These are phyloP conservation scores for Byssochlamys sp. DNA, from an alignment of 2,329 filamentous ascomycete species.

Conservation along the genomic window DNA sequence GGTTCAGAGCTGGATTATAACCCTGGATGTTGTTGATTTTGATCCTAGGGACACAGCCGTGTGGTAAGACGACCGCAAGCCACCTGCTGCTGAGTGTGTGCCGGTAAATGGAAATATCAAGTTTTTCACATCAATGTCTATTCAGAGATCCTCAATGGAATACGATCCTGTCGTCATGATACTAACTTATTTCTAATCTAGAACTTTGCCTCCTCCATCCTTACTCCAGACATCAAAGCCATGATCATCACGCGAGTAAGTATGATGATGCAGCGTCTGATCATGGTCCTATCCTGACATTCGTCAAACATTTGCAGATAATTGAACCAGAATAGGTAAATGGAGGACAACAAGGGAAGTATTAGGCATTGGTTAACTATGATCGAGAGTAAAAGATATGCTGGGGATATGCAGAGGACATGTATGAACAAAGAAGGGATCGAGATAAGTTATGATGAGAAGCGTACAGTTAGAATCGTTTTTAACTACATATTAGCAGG, in stretches of 20 bases:
- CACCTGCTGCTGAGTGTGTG: too few species aligned
- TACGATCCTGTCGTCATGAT: conserved; percentile 42
- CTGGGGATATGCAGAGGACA: too few species aligned
- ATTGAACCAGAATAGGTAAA: background rate
- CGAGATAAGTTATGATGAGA: too few species aligned
- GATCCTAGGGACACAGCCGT: conserved; percentile 50
- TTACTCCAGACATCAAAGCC: conserved; percentile 47
- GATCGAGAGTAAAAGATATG: too few species aligned
- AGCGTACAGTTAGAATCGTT: too few species aligned
- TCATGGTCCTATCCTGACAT: conserved; percentile 60
- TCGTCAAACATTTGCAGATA: conserved; percentile 51
- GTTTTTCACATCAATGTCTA: conserved; percentile 68
- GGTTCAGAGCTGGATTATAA: conserved; percentile 56
- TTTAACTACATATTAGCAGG: too few species aligned
- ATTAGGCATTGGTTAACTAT: too few species aligned
- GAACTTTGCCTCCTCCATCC: conserved; percentile 50
- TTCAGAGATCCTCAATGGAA: conserved; percentile 55
- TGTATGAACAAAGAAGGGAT: too few species aligned
- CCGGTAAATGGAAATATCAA: conserved; percentile 42
- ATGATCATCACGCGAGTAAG: conserved; percentile 50
- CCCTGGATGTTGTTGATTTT: conserved; percentile 49
- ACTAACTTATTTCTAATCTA: conserved; percentile 7
- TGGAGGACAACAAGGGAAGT: too few species aligned
- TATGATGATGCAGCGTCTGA: conserved; percentile 51
- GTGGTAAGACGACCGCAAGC: conserved; percentile 55